phyloP scores from a whole-genome alignment of 345 rosid genomes.

The Psidium guajava region DNA sequence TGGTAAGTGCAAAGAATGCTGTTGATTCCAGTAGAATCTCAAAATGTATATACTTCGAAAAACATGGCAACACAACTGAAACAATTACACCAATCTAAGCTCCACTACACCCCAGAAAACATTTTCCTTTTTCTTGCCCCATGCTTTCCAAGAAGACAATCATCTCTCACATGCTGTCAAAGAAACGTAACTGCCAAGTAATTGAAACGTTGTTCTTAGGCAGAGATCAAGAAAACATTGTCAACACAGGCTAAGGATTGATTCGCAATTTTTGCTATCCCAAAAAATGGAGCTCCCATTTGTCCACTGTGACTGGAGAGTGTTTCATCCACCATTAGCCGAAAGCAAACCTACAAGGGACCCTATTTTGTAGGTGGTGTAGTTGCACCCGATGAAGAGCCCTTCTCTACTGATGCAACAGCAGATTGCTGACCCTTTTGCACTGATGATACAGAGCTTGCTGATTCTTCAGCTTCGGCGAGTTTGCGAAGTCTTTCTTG shows the following conservation, averaged over 20 bases:
- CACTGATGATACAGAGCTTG: constrained; percentile 18
- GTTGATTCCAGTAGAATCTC: neutral
- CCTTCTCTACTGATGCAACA: constrained; percentile 23
- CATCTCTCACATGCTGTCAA: neutral
- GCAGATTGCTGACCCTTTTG: constrained; percentile 13
- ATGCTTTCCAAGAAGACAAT: neutral
- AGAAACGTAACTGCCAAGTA: neutral
- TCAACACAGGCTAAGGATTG: neutral
- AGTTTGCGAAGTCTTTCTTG: constrained; percentile 54
- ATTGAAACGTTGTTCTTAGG: neutral
- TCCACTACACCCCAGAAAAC: neutral
- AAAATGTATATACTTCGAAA: neutral
- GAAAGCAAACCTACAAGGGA: neutral
- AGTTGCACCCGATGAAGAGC: constrained; percentile 3
- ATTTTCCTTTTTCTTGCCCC: neutral
- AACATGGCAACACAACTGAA: neutral
- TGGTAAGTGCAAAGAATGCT: neutral
- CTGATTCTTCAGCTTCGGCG: constrained; percentile 41
- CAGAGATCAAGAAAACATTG: neutral
- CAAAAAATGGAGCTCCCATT: neutral
- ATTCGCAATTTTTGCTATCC: neutral
- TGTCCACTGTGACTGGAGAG: neutral
- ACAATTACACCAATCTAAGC: neutral
- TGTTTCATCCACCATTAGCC: neutral
- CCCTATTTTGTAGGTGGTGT: neutral